These are phyloP conservation scores for Diaporthe sp. DNA, from an alignment of 2,329 filamentous ascomycete species.

Conservation along the genomic window DNA sequence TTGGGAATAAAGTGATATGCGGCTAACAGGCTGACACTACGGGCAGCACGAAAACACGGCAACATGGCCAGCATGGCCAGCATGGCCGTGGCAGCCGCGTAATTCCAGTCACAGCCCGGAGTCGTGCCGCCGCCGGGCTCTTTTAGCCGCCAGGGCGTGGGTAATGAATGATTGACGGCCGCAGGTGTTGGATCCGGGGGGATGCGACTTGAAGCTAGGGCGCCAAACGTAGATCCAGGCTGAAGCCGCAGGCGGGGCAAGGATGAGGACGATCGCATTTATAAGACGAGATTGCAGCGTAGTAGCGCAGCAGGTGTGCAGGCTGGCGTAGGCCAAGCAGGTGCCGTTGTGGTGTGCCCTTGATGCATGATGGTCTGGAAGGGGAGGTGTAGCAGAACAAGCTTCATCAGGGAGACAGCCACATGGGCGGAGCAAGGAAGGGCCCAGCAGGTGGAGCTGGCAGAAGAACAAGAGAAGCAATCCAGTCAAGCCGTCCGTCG, in stretches of 20 bases:
- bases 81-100: neutral
- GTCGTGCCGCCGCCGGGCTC: neutral
- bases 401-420: slow-evolving; percentile 11
- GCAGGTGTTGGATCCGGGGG: neutral
- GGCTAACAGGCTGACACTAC: neutral
- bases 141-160: slow-evolving; percentile 17
- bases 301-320: neutral
- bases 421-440: slow-evolving; percentile 19
- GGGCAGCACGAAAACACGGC: neutral
- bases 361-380: neutral
- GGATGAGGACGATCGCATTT: slow-evolving; percentile 17
- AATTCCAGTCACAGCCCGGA: neutral
- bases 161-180: neutral
- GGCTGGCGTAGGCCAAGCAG: neutral
- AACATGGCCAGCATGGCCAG: neutral
- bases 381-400: slow-evolving; percentile 18
- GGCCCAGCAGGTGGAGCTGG: neutral
- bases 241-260: neutral
- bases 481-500: neutral
- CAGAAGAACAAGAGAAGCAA: neutral
- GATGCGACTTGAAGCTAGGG: neutral
- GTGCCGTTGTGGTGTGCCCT: neutral
- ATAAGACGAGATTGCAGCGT: slow-evolving; percentile 22
- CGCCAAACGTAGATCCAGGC: neutral
- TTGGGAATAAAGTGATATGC: neutral